A percentile compares a stretch with the other conserved stretches of the same genome.
Conservation (phyloP, 2,329 filamentous ascomycete species). For the Lecanicillium sp. region DNA sequence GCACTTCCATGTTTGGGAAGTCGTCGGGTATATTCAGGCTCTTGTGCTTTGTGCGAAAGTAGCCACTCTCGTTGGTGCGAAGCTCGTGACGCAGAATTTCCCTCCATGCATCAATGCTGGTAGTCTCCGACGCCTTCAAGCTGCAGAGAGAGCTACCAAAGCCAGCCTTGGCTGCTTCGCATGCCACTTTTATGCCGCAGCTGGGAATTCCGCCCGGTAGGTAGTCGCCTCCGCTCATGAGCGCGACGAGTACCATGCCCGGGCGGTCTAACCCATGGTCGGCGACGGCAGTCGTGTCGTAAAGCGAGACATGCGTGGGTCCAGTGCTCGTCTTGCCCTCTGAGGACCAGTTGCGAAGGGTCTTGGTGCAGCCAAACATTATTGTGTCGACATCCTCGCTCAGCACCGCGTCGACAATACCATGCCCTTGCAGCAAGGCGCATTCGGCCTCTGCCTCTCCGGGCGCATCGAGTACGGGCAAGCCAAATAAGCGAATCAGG, state of each 20-base stretch:
- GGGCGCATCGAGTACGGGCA: conserved; percentile 77
- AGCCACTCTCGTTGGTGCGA: conserved; percentile 72
- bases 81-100: conserved; percentile 68
- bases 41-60: conserved; percentile 72
- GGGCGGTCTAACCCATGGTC: conserved; percentile 65
- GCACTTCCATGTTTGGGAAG: conserved; percentile 73
- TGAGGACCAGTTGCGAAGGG: conserved; percentile 76
- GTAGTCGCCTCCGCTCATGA: conserved; percentile 96
- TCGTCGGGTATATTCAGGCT: conserved; percentile 67
- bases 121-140: conserved; percentile 53
- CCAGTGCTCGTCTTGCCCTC: conserved; percentile 59
- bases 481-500: conserved; percentile 78
- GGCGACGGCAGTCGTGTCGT: conserved; percentile 57
- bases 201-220: conserved; percentile 79
- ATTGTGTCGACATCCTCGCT: conserved; percentile 96
- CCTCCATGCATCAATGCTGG: conserved; percentile 63
- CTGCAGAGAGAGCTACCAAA: conserved; percentile 73
- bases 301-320: conserved; percentile 82
- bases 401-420: conserved; percentile 85
- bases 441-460: conserved; percentile 97
- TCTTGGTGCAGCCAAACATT: conserved; percentile 86
- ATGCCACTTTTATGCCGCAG: conserved; percentile 82
- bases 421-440: conserved; percentile 72
- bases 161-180: conserved; percentile 81
- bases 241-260: conserved; percentile 87